These are phyloP conservation scores for Metarhizium anisopliae DNA, from an alignment of 2,329 filamentous ascomycete genomes.

Conservation along the genomic window DNA sequence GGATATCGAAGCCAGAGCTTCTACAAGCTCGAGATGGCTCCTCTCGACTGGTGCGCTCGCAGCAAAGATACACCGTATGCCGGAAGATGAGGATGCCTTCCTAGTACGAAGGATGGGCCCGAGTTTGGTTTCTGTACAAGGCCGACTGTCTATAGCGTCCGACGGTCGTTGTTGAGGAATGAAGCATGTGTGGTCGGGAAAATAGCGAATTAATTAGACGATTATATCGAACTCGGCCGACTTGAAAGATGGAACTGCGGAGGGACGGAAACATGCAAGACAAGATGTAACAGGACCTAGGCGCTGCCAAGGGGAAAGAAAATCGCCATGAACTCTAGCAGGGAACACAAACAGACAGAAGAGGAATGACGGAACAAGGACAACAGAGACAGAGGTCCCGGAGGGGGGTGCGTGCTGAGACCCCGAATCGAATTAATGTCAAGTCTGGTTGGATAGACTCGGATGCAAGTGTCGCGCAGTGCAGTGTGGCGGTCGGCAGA, in stretches of 20 bases:
- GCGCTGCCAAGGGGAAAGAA: background rate
- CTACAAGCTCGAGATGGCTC: background rate
- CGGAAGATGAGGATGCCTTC: no score
- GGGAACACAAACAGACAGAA: background rate
- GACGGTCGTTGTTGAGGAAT: background rate
- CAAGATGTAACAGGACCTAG: background rate
- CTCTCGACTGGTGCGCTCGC: background rate
- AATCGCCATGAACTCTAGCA: background rate
- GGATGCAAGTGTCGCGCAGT: background rate
- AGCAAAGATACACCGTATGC: no score
- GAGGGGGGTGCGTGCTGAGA: background rate
- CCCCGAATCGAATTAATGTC: no score
- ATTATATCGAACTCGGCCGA: background rate
- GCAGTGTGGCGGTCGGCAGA: background rate
- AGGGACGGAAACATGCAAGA: background rate
- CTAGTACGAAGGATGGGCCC: background rate
- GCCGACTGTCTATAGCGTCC: background rate
- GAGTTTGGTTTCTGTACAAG: background rate
- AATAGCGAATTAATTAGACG: background rate
- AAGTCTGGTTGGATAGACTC: background rate
- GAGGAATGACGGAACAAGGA: background rate
- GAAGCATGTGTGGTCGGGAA: background rate
- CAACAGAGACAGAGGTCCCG: background rate
- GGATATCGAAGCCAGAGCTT: background rate
- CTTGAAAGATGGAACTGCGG: background rate